Evolutionary conservation across 306 rosid species (phyloP).

Genomic region (Cicer pinnatifidum): DNA sequence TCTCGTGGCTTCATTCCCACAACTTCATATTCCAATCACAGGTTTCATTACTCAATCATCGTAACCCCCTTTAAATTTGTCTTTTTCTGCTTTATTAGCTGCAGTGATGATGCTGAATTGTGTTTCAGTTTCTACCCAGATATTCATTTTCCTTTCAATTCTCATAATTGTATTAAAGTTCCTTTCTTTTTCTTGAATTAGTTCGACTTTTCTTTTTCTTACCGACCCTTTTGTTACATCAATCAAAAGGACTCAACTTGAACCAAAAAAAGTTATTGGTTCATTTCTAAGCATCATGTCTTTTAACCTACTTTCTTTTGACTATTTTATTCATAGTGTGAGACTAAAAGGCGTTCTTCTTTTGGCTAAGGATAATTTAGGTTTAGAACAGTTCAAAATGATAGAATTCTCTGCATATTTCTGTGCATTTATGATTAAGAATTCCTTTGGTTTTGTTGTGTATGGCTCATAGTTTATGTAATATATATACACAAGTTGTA

Average conservation of each 20-base stretch:
- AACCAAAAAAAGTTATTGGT: not conserved
- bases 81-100: constrained; percentile 4
- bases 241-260: constrained; percentile 11
- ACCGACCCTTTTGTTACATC: constrained; percentile 32
- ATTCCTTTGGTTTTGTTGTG: constrained; percentile 17
- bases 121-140: constrained; percentile 30
- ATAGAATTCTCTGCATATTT: constrained; percentile 8
- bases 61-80: not conserved
- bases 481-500: no score
- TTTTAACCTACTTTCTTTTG: constrained; percentile 29
- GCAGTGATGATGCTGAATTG: constrained; percentile 17
- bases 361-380: constrained; percentile 28
- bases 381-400: constrained; percentile 26
- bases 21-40: constrained; percentile 25
- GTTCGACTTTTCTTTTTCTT: constrained; percentile 4
- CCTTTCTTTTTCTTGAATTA: not conserved
- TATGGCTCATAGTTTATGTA: no score
- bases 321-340: constrained; percentile 7
- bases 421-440: constrained; percentile 16
- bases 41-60: constrained; percentile 37
- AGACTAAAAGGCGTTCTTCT: constrained; percentile 18
- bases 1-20: not conserved
- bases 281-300: not conserved
- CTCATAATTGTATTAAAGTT: constrained; percentile 17
- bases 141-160: constrained; percentile 34